These are phyloP conservation scores for Cucumis cinereus DNA, from an alignment of 306 rosid species.

Conservation along the genomic window DNA sequence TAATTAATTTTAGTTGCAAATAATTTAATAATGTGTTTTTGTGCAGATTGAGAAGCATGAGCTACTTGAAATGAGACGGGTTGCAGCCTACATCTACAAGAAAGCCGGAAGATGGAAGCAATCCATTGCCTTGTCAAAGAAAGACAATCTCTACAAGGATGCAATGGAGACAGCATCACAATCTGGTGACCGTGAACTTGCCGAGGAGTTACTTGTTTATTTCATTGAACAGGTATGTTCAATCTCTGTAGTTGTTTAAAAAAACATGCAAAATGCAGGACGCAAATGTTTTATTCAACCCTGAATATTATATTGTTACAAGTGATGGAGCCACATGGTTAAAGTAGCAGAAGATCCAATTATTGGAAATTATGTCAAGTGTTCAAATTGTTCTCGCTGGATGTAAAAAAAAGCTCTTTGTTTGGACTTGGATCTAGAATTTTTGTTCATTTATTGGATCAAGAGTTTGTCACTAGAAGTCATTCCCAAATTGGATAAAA, in stretches of 20 bases:
- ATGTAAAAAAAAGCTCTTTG: neutral
- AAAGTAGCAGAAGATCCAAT: neutral
- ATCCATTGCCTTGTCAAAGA: slow-evolving; percentile 94
- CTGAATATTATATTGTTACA: neutral
- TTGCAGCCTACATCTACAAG: slow-evolving; percentile 96
- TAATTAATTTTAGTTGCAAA: slow-evolving; percentile 6
- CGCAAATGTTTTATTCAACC: neutral
- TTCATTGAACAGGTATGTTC: slow-evolving; percentile 78
- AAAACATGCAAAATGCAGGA: neutral
- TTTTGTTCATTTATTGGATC: neutral
- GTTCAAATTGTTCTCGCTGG: neutral
- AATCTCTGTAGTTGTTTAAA: neutral
- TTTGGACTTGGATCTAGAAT: neutral
- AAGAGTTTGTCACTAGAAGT: neutral
- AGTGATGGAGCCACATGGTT: neutral
- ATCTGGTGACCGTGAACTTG: slow-evolving; percentile 97
- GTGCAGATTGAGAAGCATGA: slow-evolving; percentile 94
- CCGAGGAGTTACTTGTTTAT: slow-evolving; percentile 90
- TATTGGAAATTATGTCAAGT: neutral
- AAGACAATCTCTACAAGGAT: slow-evolving; percentile 97
- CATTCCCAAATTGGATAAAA: neutral
- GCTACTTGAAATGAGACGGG: slow-evolving; percentile 98
- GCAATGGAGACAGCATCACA: slow-evolving; percentile 99
- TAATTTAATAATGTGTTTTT: slow-evolving; percentile 16
- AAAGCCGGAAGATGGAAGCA: slow-evolving; percentile 99